A percentile compares a stretch with the other conserved stretches of the same genome.
Evolutionary conservation across 352 stramenopile species (phyloP).

Genomic region (Phytophthora foliorum): DNA sequence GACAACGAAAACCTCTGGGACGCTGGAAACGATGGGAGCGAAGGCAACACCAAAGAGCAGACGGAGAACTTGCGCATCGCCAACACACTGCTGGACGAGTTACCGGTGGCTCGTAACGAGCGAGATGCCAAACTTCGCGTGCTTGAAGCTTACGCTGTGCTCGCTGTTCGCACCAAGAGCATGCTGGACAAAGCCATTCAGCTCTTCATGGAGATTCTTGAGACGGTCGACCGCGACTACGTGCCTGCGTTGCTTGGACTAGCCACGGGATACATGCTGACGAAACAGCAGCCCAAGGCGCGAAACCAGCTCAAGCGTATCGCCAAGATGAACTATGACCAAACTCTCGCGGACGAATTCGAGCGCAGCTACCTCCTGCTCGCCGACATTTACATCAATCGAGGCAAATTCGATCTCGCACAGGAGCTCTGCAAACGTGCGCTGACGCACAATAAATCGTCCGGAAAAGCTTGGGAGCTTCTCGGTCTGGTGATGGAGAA

Average conservation of each 20-base stretch:
- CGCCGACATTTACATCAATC: constrained; percentile 93
- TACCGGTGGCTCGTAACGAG: constrained; percentile 62
- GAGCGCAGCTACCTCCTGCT: constrained; percentile 95
- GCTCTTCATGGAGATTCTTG: constrained; percentile 92
- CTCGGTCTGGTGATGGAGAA: constrained; percentile 96
- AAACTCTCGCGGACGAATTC: constrained; percentile 92
- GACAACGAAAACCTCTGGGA: constrained; percentile 95
- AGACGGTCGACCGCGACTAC: constrained; percentile 88
- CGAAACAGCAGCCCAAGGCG: constrained; percentile 93
- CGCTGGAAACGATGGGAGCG: constrained; percentile 34
- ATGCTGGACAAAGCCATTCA: constrained; percentile 92
- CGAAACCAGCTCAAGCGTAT: constrained; percentile 96
- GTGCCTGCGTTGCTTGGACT: constrained; percentile 92
- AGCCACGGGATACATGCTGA: constrained; percentile 93
- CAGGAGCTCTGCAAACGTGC: constrained; percentile 94
- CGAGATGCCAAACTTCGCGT: constrained; percentile 78
- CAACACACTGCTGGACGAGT: constrained; percentile 89
- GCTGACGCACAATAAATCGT: constrained; percentile 95
- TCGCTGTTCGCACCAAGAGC: constrained; percentile 83
- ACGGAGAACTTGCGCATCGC: constrained; percentile 91
- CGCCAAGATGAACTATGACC: constrained; percentile 93
- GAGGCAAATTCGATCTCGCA: constrained; percentile 94
- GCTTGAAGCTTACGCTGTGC: constrained; percentile 88
- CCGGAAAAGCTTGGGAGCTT: constrained; percentile 93
- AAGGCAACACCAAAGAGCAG: constrained; percentile 77